These are phyloP conservation scores for Phyllachora maydis DNA, from an alignment of 2,329 filamentous ascomycete genomes.

Conservation along the genomic window DNA sequence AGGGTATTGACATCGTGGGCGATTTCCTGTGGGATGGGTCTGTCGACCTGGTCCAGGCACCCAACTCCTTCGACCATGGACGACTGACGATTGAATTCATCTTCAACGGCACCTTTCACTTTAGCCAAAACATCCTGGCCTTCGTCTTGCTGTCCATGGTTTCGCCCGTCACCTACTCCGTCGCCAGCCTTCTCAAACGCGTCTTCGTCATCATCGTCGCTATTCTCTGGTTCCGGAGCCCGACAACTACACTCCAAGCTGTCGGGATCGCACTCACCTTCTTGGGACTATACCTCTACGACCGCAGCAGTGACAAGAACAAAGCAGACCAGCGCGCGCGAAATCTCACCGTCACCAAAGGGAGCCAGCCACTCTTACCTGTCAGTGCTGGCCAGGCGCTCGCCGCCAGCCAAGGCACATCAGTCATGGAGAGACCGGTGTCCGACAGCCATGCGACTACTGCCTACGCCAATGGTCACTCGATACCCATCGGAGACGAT, in stretches of 20 bases:
- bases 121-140: constrained; percentile 86
- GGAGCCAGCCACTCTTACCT: constrained; percentile 42
- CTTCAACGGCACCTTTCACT: constrained; percentile 95
- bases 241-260: constrained; percentile 65
- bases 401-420: constrained; percentile 21
- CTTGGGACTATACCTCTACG: constrained; percentile 83
- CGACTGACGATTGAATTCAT: constrained; percentile 66
- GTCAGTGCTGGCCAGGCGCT: too few relatives aligned
- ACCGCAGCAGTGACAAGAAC: constrained; percentile 73
- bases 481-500: constrained; percentile 28
- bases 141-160: constrained; percentile 86
- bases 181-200: constrained; percentile 87
- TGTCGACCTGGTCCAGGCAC: constrained; percentile 35
- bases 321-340: constrained; percentile 71
- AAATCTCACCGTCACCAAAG: constrained; percentile 30
- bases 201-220: constrained; percentile 93
- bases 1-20: constrained; percentile 56
- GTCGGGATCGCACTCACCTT: constrained; percentile 79
- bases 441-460: constrained; percentile 15
- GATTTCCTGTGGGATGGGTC: constrained; percentile 71
- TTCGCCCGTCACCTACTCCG: constrained; percentile 90
- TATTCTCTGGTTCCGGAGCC: constrained; percentile 88
- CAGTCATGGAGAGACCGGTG: constrained; percentile 10
- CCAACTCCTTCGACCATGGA: constrained; percentile 56
- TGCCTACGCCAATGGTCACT: constrained; percentile 11